Percentiles rank a stretch among this genome's conserved stretches.
phyloP scores from a whole-genome alignment of 495 filamentous ascomycete genomes.

The Beverwykella pulmonaria region DNA sequence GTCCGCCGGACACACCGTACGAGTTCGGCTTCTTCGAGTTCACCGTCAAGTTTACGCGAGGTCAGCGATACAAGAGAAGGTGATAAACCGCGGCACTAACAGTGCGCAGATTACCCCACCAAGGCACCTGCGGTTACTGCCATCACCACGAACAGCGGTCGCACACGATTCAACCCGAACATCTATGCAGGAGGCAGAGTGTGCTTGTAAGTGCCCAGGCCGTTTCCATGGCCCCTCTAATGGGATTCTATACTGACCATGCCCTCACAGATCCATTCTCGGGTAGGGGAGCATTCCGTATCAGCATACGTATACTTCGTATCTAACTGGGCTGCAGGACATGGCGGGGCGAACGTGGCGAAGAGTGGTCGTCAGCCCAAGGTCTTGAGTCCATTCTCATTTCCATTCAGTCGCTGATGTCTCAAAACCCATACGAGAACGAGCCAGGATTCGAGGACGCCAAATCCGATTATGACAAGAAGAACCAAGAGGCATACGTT shows the following conservation, averaged over 20 bases:
- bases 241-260: slow-evolving; percentile 28
- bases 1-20: slow-evolving; percentile 92
- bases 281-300: slow-evolving; percentile 58
- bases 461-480: slow-evolving; percentile 66
- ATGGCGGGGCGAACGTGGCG: slow-evolving; percentile 85
- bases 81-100: background rate
- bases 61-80: slow-evolving; percentile 42
- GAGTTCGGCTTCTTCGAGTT: slow-evolving; percentile 98
- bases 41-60: slow-evolving; percentile 66
- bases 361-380: slow-evolving; percentile 95
- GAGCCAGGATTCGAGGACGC: slow-evolving; percentile 90
- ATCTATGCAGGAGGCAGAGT: slow-evolving; percentile 91
- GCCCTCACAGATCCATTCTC: slow-evolving; percentile 64
- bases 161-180: slow-evolving; percentile 93
- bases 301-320: slow-evolving; percentile 37
- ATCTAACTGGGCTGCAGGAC: slow-evolving; percentile 63
- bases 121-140: slow-evolving; percentile 75
- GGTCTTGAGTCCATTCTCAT: slow-evolving; percentile 92
- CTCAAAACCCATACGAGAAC: slow-evolving; percentile 90
- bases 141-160: slow-evolving; percentile 82
- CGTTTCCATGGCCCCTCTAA: background rate
- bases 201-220: slow-evolving; percentile 67
- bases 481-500: slow-evolving; percentile 76
- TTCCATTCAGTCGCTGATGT: slow-evolving; percentile 96
- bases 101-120: slow-evolving; percentile 74